Conservation (phyloP, 371 early-diverging fungal genomes). For the Mortierella sp. region DNA sequence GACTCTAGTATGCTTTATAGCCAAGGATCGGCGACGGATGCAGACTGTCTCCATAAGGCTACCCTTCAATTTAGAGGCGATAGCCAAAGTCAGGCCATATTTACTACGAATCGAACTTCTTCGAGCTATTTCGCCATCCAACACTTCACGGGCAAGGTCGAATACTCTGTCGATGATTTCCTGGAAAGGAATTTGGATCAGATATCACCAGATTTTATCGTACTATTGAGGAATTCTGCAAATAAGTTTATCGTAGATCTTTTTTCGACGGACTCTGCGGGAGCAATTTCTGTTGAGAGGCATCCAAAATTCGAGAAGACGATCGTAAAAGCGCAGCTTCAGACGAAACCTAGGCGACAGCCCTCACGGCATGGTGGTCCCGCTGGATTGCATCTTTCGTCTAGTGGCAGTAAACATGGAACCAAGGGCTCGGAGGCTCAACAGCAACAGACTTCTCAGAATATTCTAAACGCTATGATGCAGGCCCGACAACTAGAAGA, state of each 20-base stretch:
- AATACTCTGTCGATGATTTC: slow-evolving; percentile 83
- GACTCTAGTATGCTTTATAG: slow-evolving; percentile 59
- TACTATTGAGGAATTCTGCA: slow-evolving; percentile 83
- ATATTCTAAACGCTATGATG: slow-evolving; percentile 22
- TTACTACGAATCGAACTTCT: slow-evolving; percentile 57
- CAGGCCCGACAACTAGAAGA: slow-evolving; percentile 40
- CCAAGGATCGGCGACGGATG: slow-evolving; percentile 55
- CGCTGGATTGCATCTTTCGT: slow-evolving; percentile 5
- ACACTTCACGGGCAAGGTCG: slow-evolving; percentile 82
- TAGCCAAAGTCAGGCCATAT: slow-evolving; percentile 57
- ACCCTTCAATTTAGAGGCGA: slow-evolving; percentile 62
- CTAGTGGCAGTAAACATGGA: slow-evolving; percentile 15
- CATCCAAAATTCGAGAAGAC: slow-evolving; percentile 72
- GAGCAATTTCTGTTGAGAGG: slow-evolving; percentile 63
- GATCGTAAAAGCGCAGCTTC: slow-evolving; percentile 73
- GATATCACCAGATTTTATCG: slow-evolving; percentile 86
- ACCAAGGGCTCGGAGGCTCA: slow-evolving; percentile 1
- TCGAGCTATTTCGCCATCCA: slow-evolving; percentile 69
- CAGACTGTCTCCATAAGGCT: slow-evolving; percentile 59
- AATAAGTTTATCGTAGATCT: slow-evolving; percentile 73
- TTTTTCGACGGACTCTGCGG: slow-evolving; percentile 59
- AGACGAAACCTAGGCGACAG: slow-evolving; percentile 65
- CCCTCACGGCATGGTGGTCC: slow-evolving; percentile 47
- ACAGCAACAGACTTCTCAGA: slow-evolving; percentile 13
- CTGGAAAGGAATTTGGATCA: slow-evolving; percentile 79